These are phyloP conservation scores for Daedaleopsis nitida DNA, from an alignment of 768 basidiomycete species.

Conservation along the genomic window DNA sequence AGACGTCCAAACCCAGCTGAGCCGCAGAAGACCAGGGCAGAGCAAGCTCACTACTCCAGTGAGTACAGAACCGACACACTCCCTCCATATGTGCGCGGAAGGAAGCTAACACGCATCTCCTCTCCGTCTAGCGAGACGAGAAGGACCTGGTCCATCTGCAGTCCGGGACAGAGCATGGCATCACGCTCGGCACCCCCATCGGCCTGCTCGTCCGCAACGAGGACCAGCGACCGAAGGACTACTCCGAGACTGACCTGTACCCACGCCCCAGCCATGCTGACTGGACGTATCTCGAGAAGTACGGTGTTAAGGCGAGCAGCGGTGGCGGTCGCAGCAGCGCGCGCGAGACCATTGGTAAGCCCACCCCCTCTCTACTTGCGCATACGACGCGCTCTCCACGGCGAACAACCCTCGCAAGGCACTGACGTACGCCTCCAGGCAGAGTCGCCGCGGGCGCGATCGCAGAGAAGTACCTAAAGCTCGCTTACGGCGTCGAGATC, in stretches of 20 bases:
- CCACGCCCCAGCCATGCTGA: slow-evolving; percentile 98
- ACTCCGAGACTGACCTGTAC: slow-evolving; percentile 96
- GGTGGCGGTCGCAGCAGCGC: slow-evolving; percentile 96
- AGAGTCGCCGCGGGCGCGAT: slow-evolving; percentile 98
- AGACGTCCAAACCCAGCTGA: slow-evolving; percentile 92
- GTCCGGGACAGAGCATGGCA: slow-evolving; percentile 90
- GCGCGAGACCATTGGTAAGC: slow-evolving; percentile 90
- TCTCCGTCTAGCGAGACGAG: slow-evolving; percentile 52
- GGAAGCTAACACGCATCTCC: neutral
- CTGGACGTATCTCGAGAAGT: slow-evolving; percentile 97
- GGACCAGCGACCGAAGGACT: slow-evolving; percentile 97
- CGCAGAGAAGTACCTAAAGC: slow-evolving; percentile 91
- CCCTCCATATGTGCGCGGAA: neutral
- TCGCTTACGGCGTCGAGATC: slow-evolving; percentile 88
- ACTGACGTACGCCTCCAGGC: slow-evolving; percentile 43
- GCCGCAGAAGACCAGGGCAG: slow-evolving; percentile 91
- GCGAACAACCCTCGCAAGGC: neutral
- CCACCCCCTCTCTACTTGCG: neutral
- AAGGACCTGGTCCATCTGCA: slow-evolving; percentile 93
- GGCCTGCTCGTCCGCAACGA: slow-evolving; percentile 96
- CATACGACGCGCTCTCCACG: neutral
- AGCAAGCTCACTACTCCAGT: slow-evolving; percentile 96
- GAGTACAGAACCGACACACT: slow-evolving; percentile 31
- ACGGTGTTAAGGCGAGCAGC: slow-evolving; percentile 95
- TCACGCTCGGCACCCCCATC: slow-evolving; percentile 97